phyloP scores from a whole-genome alignment of 495 filamentous ascomycete species.

The Penicillium argentinense region DNA sequence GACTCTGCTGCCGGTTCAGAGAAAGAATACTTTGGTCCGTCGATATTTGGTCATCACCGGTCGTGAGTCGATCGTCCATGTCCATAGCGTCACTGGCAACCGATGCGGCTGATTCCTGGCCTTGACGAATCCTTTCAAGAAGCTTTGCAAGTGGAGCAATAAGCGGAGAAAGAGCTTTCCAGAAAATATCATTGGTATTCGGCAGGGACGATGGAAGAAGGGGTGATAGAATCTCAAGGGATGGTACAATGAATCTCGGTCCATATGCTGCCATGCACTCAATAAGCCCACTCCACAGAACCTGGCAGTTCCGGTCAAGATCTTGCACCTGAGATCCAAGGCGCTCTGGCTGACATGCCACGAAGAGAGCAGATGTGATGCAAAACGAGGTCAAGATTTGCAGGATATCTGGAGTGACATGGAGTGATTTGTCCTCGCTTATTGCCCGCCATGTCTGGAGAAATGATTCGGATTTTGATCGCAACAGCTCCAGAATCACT shows the following conservation, averaged over 20 bases:
- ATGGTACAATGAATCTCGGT: constrained; percentile 28
- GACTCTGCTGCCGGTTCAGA: constrained; percentile 29
- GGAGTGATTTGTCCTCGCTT: constrained; percentile 38
- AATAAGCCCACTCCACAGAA: constrained; percentile 39
- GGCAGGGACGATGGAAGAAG: constrained; percentile 25
- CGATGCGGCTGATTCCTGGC: constrained; percentile 19
- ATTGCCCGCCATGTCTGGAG: constrained; percentile 45
- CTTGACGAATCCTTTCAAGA: constrained; percentile 44
- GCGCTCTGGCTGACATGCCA: constrained; percentile 35
- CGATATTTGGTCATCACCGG: constrained; percentile 46
- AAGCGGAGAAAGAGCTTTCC: constrained; percentile 24
- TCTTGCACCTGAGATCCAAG: constrained; percentile 23
- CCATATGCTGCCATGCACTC: constrained; percentile 32
- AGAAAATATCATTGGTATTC: constrained; percentile 11
- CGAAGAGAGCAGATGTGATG: constrained; percentile 34
- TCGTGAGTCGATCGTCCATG: constrained; percentile 69
- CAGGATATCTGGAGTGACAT: constrained; percentile 47
- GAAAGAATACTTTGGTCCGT: constrained; percentile 24
- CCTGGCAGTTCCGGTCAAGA: constrained; percentile 30
- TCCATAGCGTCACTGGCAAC: constrained; percentile 66
- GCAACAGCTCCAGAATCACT: constrained; percentile 46
- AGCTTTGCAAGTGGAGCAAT: constrained; percentile 30
- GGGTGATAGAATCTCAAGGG: constrained; percentile 34
- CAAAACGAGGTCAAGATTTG: constrained; percentile 49
- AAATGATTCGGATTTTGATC: constrained; percentile 44